Base-by-base conservation (phyloP, 441 rosid genomes). In the Bruguiera hainesii region DNA sequence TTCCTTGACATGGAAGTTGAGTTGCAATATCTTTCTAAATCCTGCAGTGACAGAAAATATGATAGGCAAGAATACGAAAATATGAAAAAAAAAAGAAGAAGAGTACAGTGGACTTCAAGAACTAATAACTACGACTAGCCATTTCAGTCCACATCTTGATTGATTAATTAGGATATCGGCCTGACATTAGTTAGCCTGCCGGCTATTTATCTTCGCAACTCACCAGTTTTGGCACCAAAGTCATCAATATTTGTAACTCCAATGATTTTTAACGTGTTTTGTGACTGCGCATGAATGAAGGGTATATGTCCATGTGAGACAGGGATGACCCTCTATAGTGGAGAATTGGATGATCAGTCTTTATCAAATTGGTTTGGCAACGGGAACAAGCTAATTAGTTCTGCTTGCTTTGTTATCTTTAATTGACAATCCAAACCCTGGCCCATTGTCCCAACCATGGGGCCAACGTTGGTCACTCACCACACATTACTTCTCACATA, bases 271-370 rank as follows among this genome's bases (percentile, higher is more conserved):
- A 6, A 31, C 21, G 28, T 4, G 48, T n/a, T 10, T 4, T 19
- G 21, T 23, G 48, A 1, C 26, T 31, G 39, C 61, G 60, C 68
- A 58, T 61, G 70, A 67, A 69, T 51, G 66, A 26, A 21, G 76
- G 55, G 56, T 20, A 8, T 52, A 53, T 57, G 70, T 33, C 20
- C 65, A 73, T 68, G 37, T 10, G 68, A 59, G 73, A 68, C 72
- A 76, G 53, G 18, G 75, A 66, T 70, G 74, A 72, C 60, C 72
- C 69, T 70, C 65, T 1, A 21, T 53, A 25, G 1, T 2, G 19
- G 50, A 16, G 55, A 35, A 53, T 69, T 55, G 33, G 77, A 73
- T 74, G 81, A 71, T 16, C n/a, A 57, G 73, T 77, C 79, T 39
- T 70, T 18, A 8, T 79, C 82, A 55, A n/a, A 28, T 53, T 66